Base-by-base conservation (phyloP, 1,139 yeast genomes). In the Saccharomyces pastorianus region DNA sequence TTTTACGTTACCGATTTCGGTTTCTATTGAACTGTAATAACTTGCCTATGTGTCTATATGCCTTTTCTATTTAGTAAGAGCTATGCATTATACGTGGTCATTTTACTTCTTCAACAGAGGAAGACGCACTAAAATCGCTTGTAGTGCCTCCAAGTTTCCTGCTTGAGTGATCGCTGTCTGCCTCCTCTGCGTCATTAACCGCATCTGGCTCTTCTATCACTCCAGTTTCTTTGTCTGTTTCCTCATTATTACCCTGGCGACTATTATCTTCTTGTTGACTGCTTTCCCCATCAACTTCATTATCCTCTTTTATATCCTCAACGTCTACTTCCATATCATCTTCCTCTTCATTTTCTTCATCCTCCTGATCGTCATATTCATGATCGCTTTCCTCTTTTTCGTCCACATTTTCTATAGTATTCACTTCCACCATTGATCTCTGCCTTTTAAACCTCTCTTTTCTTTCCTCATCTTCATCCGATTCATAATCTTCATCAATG, bases 301-400 rank as follows among this genome's bases (percentile, higher is more conserved):
- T 38, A 20, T 38, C 44, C 25, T 38, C 44, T 38, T 38, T 38
- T 38, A 13, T 29, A 14, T 46, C 49, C 34, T 50, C 47, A n/a
- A 46, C 51, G 7, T 49, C 51, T 20, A 32, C 29, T 7, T 23
- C 20, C 11, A 48, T 49, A 6, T 32, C 47, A 20, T 50, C 55
- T 46, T 38, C 44, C 23, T 38, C 44, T 20, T 29, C 49, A 42
- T 47, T 48, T 42, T 47, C 51, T 38, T 38, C 44, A 9, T 38
- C 44, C 9, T 38, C 44, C 26, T 20, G 44, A 9, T 20, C 44
- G 20, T 9, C 44, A 17, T 38, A 38, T 20, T 38, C 44, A 20
- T 20, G 44, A 20, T 11, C 44, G 44, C 25, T 38, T 38, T 38
- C 44, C 26, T 38, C 44, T 38, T 38, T 38, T 38, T 38, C 44